Percentiles rank a stretch among this genome's conserved stretches.
These are phyloP conservation scores for Tolypocladium paradoxum DNA, from an alignment of 2,329 filamentous ascomycete genomes.

Conservation along the genomic window DNA sequence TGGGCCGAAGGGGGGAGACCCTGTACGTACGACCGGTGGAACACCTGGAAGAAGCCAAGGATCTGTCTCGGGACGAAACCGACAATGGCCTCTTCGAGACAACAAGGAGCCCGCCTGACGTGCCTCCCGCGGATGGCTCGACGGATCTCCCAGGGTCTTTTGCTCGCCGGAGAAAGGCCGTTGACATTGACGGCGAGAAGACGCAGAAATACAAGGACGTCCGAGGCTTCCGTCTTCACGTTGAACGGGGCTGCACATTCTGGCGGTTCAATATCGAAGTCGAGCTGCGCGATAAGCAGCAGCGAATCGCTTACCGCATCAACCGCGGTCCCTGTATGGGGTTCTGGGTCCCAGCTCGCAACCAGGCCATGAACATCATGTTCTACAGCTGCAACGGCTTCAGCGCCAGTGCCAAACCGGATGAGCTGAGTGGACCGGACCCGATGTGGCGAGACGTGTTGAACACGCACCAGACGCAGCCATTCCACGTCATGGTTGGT, in stretches of 20 bases:
- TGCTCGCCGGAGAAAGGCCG: slow-evolving; percentile 39
- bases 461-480: slow-evolving; percentile 79
- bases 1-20: slow-evolving; percentile 74
- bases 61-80: slow-evolving; percentile 69
- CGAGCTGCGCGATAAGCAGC: slow-evolving; percentile 66
- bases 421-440: slow-evolving; percentile 82
- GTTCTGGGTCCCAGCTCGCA: slow-evolving; percentile 86
- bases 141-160: slow-evolving; percentile 42
- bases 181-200: slow-evolving; percentile 65
- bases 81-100: slow-evolving; percentile 76
- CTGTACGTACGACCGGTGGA: slow-evolving; percentile 87
- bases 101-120: slow-evolving; percentile 42
- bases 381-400: slow-evolving; percentile 98
- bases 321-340: slow-evolving; percentile 80
- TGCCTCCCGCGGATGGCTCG: slow-evolving; percentile 26
- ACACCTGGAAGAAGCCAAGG: slow-evolving; percentile 64
- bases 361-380: slow-evolving; percentile 95
- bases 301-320: slow-evolving; percentile 89
- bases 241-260: slow-evolving; percentile 82
- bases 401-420: slow-evolving; percentile 64
- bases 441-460: slow-evolving; percentile 94
- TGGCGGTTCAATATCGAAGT: slow-evolving; percentile 96
- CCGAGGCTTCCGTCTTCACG: slow-evolving; percentile 69
- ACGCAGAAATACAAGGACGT: slow-evolving; percentile 74
- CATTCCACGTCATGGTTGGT: slow-evolving; percentile 97